Base-by-base conservation (phyloP, 2,329 filamentous ascomycete species). In the Fusarium subtropicale region DNA sequence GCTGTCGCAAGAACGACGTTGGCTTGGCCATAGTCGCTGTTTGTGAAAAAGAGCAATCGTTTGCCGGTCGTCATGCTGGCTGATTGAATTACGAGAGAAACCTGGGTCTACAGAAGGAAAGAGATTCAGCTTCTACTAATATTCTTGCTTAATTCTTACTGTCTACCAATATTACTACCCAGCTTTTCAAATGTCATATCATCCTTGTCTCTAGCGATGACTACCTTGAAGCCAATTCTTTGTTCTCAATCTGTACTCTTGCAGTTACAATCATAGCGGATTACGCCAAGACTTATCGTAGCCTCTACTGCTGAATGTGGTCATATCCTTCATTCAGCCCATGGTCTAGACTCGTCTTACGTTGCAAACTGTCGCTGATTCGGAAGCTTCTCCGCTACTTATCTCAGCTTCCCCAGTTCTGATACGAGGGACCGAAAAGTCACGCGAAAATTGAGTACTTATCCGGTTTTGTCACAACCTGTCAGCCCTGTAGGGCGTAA, bases 61-160 rank as follows among this genome's bases (percentile, higher is more conserved):
- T 20, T 18, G 1, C 1, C 9, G 2, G 1, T 5, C 1, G 20
- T 5, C 54, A 53, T 56, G 0, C 2, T 26, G 10, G 1, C 2
- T 0, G 4, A 3, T 24, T 6, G 4, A 3, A 31, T 6, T 2
- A 0, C 7, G 0, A 4, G 24, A 6, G 4, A 13, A 11, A 10
- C 8, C 5, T 4, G 31, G 3, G 3, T 6, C 5, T 5, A 30
- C n/a, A 46, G 18, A 46, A 13, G 26, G 30, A 10, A 47, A 8
- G 18, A 18, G 24, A 12, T n/a, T n/a, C 42, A 13, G 16, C 6
- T 12, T n/a, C 6, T 46, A 46, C n/a, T 20, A 11, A 46, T 46
- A 46, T 30, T 31, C 22, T 9, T 3, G 3, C 7, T 5, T 8
- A 8, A 31, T 4, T 13, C 12, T 31, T 47, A n/a, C 5, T 16